Percentiles rank a stretch among this genome's conserved stretches.
These are phyloP conservation scores for Monsonia emarginata DNA, from an alignment of 441 rosid genomes.

Conservation along the genomic window DNA sequence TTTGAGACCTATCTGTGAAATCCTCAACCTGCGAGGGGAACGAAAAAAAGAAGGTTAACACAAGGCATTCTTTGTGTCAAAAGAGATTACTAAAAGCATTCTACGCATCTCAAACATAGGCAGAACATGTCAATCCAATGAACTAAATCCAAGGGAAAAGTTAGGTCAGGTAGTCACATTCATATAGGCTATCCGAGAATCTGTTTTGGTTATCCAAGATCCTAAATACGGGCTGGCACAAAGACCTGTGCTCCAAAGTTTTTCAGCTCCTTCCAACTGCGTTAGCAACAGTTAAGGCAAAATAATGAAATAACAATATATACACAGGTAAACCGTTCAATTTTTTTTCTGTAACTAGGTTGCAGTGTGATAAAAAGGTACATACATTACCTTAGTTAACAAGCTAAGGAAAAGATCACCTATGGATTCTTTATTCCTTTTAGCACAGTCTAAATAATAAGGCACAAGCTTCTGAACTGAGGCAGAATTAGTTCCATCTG, in stretches of 20 bases:
- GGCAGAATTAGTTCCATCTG: conserved; percentile 38
- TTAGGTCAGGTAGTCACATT: conserved; percentile 18
- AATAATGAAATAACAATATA: background rate
- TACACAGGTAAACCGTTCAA: background rate
- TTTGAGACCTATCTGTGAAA: conserved; percentile 28
- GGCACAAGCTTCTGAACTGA: conserved; percentile 24
- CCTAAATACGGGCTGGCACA: conserved; percentile 37
- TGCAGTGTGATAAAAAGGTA: background rate
- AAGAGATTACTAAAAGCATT: background rate
- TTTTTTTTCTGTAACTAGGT: background rate
- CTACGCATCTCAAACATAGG: background rate
- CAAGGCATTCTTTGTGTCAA: background rate
- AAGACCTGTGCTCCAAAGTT: conserved; percentile 42
- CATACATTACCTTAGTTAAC: conserved; percentile 31
- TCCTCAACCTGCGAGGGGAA: conserved; percentile 35
- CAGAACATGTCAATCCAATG: background rate
- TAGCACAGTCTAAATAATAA: conserved; percentile 37
- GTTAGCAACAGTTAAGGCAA: background rate
- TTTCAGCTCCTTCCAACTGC: conserved; percentile 40
- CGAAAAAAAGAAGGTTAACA: background rate
- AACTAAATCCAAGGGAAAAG: background rate
- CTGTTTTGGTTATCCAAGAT: conserved; percentile 33
- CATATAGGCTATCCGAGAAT: conserved; percentile 15
- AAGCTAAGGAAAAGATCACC: conserved; percentile 35
- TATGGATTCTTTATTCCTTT: conserved; percentile 32